Conservation (phyloP, 2,329 filamentous ascomycete genomes). For the Uncinocarpus reesii region DNA sequence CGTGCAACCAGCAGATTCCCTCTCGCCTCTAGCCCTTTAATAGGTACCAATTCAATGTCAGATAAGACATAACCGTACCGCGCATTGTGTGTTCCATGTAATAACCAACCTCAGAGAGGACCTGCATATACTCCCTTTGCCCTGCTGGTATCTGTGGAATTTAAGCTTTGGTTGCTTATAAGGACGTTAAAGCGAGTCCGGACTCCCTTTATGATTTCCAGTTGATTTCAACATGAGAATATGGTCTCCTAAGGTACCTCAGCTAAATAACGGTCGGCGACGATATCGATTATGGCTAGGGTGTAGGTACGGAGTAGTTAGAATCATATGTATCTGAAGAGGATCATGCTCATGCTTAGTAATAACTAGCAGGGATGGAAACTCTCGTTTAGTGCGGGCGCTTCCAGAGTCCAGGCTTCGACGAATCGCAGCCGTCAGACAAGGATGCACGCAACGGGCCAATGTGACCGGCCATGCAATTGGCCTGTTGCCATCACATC, state of each 20-base stretch:
- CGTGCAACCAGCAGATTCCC: slow-evolving; percentile 12
- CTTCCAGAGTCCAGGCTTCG: neutral
- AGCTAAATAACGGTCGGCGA: too few relatives aligned
- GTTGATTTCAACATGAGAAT: too few relatives aligned
- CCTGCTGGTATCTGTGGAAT: neutral
- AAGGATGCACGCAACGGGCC: slow-evolving; percentile 4
- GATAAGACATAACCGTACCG: slow-evolving; percentile 14
- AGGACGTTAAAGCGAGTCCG: too few relatives aligned
- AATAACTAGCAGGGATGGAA: neutral
- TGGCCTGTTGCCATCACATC: slow-evolving; percentile 10
- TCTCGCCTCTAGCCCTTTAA: slow-evolving; percentile 12
- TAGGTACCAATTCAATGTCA: slow-evolving; percentile 12
- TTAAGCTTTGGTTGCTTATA: too few relatives aligned
- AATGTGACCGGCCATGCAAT: slow-evolving; percentile 10
- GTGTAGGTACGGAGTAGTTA: too few relatives aligned
- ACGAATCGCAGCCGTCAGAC: slow-evolving; percentile 6
- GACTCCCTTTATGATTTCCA: too few relatives aligned
- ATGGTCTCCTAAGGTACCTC: too few relatives aligned
- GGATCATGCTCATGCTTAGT: too few relatives aligned
- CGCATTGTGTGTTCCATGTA: slow-evolving; percentile 14
- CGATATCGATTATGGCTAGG: too few relatives aligned
- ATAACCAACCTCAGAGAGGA: slow-evolving; percentile 13
- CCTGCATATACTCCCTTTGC: slow-evolving; percentile 11
- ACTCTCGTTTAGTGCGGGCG: slow-evolving; percentile 3
- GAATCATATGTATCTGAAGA: too few relatives aligned